Evolutionary conservation across 1,284 basidiomycete genomes (phyloP), one percentile per base, ranked within the genome.

Genomic region (Ganoderma sp.): DNA sequence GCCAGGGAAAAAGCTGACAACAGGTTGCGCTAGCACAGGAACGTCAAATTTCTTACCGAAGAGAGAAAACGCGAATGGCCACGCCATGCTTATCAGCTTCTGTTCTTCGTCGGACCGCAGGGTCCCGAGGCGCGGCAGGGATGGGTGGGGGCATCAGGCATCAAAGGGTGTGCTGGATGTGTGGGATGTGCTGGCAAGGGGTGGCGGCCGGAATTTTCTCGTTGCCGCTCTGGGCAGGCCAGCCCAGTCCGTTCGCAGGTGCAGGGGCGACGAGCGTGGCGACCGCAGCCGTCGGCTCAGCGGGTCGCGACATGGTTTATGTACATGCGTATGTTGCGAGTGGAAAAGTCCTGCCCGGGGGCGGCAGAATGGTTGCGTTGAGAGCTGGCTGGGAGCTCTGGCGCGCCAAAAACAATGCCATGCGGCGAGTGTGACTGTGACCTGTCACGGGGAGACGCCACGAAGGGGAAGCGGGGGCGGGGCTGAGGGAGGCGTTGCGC

Each of bases 11-110:
- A 52, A 52, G 22, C 48, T 50, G 48, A 22, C 48, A 45, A 45
- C 17, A 17, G 42, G 15, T 43, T 17, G 6, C 22, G 22, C 48
- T 25, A 12, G 22, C 48, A 52, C 48, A 52, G 48, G 48, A 25
- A 52, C 48, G 48, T 52, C 48, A 52, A 52, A 52, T 52, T 52
- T 52, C 10, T 52, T 52, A 14, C 48, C 48, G 10, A 52, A 52
- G 22, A 52, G 48, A 52, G 48, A 14, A 25, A 25, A 22, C 22
- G 48, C 48, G 25, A 25, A 22, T 52, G 48, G 48, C 48, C 48
- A 52, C 48, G 48, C 10, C 22, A 52, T 28, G 48, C 48, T 52
- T 52, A 52, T 52, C 48, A 22, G 12, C 48, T 52, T 52, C 48
- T 52, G 10, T 52, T 52, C 48, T 52, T 10, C 22, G 48, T 52